Conservation (phyloP, 345 rosid species). For the Euphorbia peplus region DNA sequence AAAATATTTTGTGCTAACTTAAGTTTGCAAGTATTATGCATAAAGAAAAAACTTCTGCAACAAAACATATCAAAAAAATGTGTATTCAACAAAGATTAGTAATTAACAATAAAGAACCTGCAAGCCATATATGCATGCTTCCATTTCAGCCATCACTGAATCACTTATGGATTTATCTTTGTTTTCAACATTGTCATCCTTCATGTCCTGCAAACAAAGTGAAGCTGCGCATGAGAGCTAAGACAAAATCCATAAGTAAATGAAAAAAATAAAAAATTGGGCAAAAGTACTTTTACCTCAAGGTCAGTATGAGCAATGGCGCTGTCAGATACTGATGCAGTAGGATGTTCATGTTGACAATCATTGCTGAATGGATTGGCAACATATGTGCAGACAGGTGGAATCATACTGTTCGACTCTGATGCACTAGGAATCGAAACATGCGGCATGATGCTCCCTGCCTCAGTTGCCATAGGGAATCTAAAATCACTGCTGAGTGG, state of each 20-base stretch:
- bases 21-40: conserved; percentile 6
- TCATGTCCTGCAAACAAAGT: conserved; percentile 35
- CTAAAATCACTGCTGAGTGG: conserved; percentile 24
- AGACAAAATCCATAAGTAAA: background rate
- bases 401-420: conserved; percentile 20
- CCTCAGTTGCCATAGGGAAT: conserved; percentile 23
- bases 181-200: conserved; percentile 29
- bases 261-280: background rate
- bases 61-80: background rate
- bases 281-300: conserved; percentile 21
- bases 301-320: conserved; percentile 26
- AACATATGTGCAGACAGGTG: conserved; percentile 2
- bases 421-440: conserved; percentile 17
- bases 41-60: background rate
- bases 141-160: conserved; percentile 57
- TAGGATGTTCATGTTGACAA: background rate
- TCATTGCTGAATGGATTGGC: conserved; percentile 11
- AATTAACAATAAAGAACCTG: conserved; percentile 38
- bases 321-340: background rate
- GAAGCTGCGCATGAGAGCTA: conserved; percentile 7
- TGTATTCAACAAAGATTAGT: background rate
- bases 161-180: conserved; percentile 41
- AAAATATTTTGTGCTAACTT: no score
- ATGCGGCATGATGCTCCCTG: conserved; percentile 14
- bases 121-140: conserved; percentile 64